Conservation (phyloP, 2,329 filamentous ascomycete genomes). For the Arthrobotrys megalospora region DNA sequence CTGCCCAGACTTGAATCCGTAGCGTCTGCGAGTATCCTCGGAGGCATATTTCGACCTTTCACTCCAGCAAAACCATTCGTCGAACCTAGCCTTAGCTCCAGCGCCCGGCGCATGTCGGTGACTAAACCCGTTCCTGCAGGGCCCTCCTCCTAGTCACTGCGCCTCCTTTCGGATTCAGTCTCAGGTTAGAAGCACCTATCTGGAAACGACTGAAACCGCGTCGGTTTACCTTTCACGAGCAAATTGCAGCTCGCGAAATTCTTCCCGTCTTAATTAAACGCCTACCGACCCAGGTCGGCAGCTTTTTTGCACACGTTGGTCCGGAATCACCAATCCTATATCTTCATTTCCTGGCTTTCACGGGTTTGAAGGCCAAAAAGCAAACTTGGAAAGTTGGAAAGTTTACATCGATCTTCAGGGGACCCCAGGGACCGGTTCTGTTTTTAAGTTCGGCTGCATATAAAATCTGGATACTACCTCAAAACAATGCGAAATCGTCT, state of each 20-base stretch:
- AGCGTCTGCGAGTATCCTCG: conserved; percentile 41
- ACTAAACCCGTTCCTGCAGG: conserved; percentile 57
- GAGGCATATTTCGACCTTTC: conserved; percentile 35
- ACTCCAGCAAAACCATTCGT: conserved; percentile 5
- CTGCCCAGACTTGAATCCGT: conserved; percentile 29
- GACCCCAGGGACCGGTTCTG: conserved; percentile 26
- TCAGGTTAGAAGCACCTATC: conserved; percentile 18
- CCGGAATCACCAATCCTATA: conserved; percentile 43
- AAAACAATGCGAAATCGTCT: conserved; percentile 61
- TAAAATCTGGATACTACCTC: conserved; percentile 40
- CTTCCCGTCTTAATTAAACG: conserved; percentile 57
- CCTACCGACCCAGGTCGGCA: conserved; percentile 52
- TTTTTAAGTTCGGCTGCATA: conserved; percentile 41
- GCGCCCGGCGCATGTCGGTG: conserved; percentile 51
- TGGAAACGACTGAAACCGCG: conserved; percentile 57
- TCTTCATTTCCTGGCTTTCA: conserved; percentile 57
- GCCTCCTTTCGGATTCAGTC: conserved; percentile 48
- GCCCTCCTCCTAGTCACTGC: conserved; percentile 30
- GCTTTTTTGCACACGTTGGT: conserved; percentile 20
- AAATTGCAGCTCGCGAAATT: conserved; percentile 46
- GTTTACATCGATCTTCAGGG: conserved; percentile 42
- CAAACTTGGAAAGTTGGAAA: conserved; percentile 13
- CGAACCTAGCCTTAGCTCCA: conserved; percentile 30
- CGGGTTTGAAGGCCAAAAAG: conserved; percentile 43
- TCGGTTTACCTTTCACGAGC: conserved; percentile 37